Evolutionary conservation across 371 early-diverging fungal genomes (phyloP).

Genomic region (Rhizopus microsporus): DNA sequence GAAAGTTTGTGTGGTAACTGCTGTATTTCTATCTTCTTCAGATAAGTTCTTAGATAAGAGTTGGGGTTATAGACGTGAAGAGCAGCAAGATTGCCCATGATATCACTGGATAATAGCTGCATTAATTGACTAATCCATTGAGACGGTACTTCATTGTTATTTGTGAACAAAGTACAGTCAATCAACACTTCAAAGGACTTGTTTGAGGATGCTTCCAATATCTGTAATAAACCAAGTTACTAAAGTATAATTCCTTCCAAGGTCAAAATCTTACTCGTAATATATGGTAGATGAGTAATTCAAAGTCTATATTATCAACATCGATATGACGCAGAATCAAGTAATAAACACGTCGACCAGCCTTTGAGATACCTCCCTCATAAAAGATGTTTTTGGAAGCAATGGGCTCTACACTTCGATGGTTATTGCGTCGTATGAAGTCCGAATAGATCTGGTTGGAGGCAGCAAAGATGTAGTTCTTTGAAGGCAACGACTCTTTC

Average conservation of each 20-base stretch:
- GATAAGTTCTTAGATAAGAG: constrained; percentile 63
- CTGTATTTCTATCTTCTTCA: constrained; percentile 49
- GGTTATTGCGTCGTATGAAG: constrained; percentile 73
- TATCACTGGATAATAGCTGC: constrained; percentile 68
- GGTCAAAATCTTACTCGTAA: constrained; percentile 48
- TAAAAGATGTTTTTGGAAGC: constrained; percentile 69
- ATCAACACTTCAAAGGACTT: constrained; percentile 75
- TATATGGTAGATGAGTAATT: constrained; percentile 71
- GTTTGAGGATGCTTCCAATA: constrained; percentile 49
- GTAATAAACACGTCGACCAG: constrained; percentile 78
- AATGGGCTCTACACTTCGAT: constrained; percentile 60
- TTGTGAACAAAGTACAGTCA: constrained; percentile 75
- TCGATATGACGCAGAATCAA: constrained; percentile 74
- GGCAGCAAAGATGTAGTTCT: constrained; percentile 36
- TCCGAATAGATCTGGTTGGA: constrained; percentile 65
- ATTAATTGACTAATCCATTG: constrained; percentile 73
- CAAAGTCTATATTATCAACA: constrained; percentile 76
- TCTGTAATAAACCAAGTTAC: constrained; percentile 19
- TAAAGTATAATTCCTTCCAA: background rate
- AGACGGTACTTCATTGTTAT: constrained; percentile 71
- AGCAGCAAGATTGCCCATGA: constrained; percentile 43
- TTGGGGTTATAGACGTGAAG: constrained; percentile 78
- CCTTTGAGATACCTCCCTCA: constrained; percentile 77
- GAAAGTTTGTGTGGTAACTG: constrained; percentile 56
- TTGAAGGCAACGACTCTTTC: constrained; percentile 16